Percentiles rank a stretch among this genome's conserved stretches.
Evolutionary conservation across 2,329 filamentous ascomycete species (phyloP).

Genomic region (Grosmannia huntii): DNA sequence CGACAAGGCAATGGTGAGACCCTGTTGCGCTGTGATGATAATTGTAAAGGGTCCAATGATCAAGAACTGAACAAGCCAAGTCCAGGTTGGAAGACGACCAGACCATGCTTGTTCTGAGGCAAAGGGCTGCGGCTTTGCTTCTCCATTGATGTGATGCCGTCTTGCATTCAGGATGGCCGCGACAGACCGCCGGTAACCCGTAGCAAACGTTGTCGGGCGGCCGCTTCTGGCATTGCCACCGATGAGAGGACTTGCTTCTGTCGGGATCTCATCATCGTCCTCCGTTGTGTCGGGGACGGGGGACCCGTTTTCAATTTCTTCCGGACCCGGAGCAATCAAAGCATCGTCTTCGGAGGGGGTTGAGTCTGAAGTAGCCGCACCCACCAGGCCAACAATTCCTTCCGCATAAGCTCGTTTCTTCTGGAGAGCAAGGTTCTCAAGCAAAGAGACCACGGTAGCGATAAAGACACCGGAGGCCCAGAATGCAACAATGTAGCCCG

Average conservation of each 20-base stretch:
- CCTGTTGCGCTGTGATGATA: constrained; percentile 64
- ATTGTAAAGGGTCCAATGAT: constrained; percentile 66
- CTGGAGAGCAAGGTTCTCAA: constrained; percentile 68
- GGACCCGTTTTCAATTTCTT: constrained; percentile 16
- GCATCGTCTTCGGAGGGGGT: constrained; percentile 19
- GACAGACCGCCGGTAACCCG: constrained; percentile 39
- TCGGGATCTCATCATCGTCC: constrained; percentile 18
- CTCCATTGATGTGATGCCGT: background rate
- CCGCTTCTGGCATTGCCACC: constrained; percentile 13
- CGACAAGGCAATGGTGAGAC: constrained; percentile 57
- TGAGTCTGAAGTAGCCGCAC: constrained; percentile 25
- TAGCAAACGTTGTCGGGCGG: constrained; percentile 37
- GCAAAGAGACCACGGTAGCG: constrained; percentile 59
- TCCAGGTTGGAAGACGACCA: constrained; percentile 61
- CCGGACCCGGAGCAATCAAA: constrained; percentile 27
- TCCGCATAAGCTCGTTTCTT: constrained; percentile 57
- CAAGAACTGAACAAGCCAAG: constrained; percentile 80
- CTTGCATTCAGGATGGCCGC: constrained; percentile 16
- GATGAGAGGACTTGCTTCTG: constrained; percentile 41
- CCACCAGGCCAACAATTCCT: constrained; percentile 22
- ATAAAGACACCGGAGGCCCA: constrained; percentile 65
- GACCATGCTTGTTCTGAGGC: constrained; percentile 80
- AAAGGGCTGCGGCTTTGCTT: constrained; percentile 28
- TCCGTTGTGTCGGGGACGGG: background rate
- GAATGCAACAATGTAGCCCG: constrained; percentile 72